Evolutionary conservation across 106 monocot species (phyloP).

Genomic region (Chionographis japonica): DNA sequence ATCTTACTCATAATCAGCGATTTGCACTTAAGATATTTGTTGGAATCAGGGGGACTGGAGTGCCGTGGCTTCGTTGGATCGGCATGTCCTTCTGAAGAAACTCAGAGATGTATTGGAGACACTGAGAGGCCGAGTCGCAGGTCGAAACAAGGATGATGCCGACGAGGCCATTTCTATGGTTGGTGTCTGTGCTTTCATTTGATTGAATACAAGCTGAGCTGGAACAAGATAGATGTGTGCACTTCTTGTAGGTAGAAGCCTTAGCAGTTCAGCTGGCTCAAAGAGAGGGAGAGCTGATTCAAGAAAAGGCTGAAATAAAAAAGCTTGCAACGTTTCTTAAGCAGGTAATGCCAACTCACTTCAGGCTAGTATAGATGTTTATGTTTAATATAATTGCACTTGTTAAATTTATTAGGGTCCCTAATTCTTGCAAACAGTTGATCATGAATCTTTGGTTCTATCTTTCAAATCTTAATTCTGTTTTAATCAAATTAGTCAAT

Average conservation of each 20-base stretch:
- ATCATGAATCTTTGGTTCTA: too few species aligned
- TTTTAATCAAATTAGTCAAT: too few species aligned
- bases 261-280: slow-evolving; percentile 86
- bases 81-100: slow-evolving; percentile 87
- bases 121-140: slow-evolving; percentile 76
- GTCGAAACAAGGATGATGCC: slow-evolving; percentile 80
- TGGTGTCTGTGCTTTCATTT: neutral
- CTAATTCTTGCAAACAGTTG: too few species aligned
- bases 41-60: slow-evolving; percentile 58
- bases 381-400: too few species aligned
- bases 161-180: slow-evolving; percentile 95
- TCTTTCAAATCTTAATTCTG: too few species aligned
- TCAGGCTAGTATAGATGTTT: neutral
- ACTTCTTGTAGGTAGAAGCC: slow-evolving; percentile 64
- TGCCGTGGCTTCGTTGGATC: slow-evolving; percentile 70
- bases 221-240: too few species aligned
- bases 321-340: slow-evolving; percentile 63
- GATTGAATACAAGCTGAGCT: too few species aligned
- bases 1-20: too few species aligned
- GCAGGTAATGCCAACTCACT: slow-evolving; percentile 39
- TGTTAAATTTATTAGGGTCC: too few species aligned
- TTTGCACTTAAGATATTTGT: neutral
- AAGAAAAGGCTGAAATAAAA: slow-evolving; percentile 80
- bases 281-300: slow-evolving; percentile 76
- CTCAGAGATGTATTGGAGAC: slow-evolving; percentile 79